A percentile compares a stretch with the other conserved stretches of the same genome.
phyloP scores from a whole-genome alignment of 139 green algal species.

The Chlamydomonas eustigma region DNA sequence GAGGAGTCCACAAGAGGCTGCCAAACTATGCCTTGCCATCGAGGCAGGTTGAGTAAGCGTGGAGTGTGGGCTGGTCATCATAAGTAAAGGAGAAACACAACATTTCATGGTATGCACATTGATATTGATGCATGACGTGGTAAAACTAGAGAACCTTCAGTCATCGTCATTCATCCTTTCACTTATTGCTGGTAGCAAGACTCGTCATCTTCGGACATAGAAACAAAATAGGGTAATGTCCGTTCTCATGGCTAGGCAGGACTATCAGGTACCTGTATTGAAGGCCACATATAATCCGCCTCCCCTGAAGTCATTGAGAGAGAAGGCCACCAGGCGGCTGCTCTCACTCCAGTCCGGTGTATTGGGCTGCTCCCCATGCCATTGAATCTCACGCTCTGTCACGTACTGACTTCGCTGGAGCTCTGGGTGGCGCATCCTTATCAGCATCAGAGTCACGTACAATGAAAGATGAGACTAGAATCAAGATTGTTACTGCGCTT shows the following conservation, averaged over 20 bases:
- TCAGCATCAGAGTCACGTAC: too few relatives aligned
- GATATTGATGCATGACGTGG: too few relatives aligned
- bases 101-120: too few relatives aligned
- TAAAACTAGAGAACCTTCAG: too few relatives aligned
- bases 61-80: not conserved
- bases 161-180: too few relatives aligned
- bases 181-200: too few relatives aligned
- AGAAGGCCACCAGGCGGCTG: slow-evolving; percentile 81
- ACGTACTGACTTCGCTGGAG: slow-evolving; percentile 59
- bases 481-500: too few relatives aligned
- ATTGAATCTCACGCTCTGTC: slow-evolving; percentile 61
- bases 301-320: slow-evolving; percentile 31
- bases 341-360: slow-evolving; percentile 88
- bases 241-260: too few relatives aligned
- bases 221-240: too few relatives aligned
- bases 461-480: too few relatives aligned
- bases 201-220: too few relatives aligned
- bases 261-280: slow-evolving; percentile 58
- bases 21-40: slow-evolving; percentile 59
- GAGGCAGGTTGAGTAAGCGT: not conserved
- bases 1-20: slow-evolving; percentile 67
- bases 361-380: slow-evolving; percentile 19
- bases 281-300: slow-evolving; percentile 46
- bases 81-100: not conserved
- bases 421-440: slow-evolving; percentile 30